Evolutionary conservation across 2,329 filamentous ascomycete species (phyloP).

Genomic region (Cercospora brassicicola): DNA sequence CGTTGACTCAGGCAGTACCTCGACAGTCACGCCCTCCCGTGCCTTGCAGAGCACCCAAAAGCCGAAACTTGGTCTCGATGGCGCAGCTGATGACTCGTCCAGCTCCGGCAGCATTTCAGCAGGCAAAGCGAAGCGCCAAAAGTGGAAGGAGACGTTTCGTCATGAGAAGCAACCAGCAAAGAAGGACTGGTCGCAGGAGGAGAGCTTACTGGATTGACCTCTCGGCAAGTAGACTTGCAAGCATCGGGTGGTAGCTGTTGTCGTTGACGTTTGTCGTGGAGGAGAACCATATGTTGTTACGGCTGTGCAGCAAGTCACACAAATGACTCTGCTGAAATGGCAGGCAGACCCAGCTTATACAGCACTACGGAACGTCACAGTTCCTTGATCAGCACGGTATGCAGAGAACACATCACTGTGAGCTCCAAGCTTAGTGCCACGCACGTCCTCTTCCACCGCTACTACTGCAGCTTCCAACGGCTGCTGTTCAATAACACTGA

Average conservation of each 20-base stretch:
- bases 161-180: background rate
- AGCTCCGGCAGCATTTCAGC: background rate
- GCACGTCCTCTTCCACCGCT: constrained; percentile 12
- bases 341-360: background rate
- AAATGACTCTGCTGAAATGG: background rate
- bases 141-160: constrained; percentile 13
- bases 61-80: constrained; percentile 4
- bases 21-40: constrained; percentile 1
- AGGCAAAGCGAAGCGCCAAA: constrained; percentile 4
- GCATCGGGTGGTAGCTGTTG: background rate
- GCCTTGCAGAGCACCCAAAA: background rate
- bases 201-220: constrained; percentile 18
- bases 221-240: background rate
- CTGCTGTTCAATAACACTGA: background rate
- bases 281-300: background rate
- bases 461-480: background rate
- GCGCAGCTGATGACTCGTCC: constrained; percentile 7
- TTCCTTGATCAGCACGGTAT: constrained; percentile 5
- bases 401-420: constrained; percentile 9
- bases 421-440: constrained; percentile 12
- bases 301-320: background rate
- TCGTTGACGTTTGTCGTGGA: background rate
- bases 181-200: constrained; percentile 12
- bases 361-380: background rate
- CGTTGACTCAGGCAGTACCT: background rate